phyloP scores from a whole-genome alignment of 2,329 filamentous ascomycete species.

The Xylaria digitata region DNA sequence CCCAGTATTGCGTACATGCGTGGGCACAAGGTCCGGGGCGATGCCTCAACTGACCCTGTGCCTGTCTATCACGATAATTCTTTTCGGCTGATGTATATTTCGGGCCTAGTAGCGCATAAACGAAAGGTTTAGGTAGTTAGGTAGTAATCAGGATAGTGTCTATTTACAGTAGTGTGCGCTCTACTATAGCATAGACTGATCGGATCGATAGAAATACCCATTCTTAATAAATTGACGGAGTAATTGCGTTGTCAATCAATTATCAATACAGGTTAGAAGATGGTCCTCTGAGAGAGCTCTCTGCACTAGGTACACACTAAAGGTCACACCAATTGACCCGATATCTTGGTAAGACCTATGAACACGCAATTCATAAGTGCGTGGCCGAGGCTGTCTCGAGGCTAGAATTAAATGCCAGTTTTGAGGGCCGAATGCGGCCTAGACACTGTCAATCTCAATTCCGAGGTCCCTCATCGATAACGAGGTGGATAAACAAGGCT shows the following conservation, averaged over 20 bases:
- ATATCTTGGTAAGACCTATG: slow-evolving; percentile 34
- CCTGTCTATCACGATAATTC: neutral
- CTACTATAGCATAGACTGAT: no score
- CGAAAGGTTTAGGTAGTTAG: neutral
- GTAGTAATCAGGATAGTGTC: no score
- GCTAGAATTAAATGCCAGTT: no score
- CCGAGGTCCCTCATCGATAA: no score
- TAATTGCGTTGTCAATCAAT: neutral
- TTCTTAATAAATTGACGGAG: neutral
- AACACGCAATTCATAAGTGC: neutral
- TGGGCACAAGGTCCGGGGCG: slow-evolving; percentile 5
- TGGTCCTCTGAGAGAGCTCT: no score
- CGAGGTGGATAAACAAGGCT: no score
- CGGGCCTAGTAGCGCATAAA: slow-evolving; percentile 14
- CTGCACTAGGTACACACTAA: neutral
- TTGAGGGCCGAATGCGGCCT: no score
- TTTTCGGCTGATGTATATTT: slow-evolving; percentile 8
- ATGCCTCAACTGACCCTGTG: neutral
- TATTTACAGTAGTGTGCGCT: no score
- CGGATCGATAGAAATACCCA: no score
- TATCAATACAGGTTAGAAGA: no score
- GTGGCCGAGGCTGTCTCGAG: neutral
- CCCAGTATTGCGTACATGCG: neutral
- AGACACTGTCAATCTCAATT: no score
- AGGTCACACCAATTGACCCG: slow-evolving; percentile 27